Conservation (phyloP, 306 rosid species). For the Casuarina cunninghamiana region DNA sequence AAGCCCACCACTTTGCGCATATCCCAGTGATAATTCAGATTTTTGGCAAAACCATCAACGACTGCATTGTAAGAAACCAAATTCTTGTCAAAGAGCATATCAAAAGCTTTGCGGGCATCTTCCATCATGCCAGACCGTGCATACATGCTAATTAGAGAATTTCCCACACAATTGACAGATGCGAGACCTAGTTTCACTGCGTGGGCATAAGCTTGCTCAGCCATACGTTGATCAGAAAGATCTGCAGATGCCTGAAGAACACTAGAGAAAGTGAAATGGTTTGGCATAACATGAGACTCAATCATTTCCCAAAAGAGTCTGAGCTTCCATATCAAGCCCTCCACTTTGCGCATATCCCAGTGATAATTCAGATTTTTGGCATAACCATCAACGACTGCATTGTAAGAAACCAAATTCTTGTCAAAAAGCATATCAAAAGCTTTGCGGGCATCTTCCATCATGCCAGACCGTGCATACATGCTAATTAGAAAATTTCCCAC, state of each 20-base stretch:
- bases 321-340: too few relatives aligned
- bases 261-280: too few relatives aligned
- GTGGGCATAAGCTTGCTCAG: too few relatives aligned
- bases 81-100: slow-evolving; percentile 36
- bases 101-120: slow-evolving; percentile 25
- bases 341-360: too few relatives aligned
- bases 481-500: slow-evolving; percentile 57
- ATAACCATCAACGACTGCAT: slow-evolving; percentile 27
- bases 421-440: slow-evolving; percentile 52
- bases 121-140: slow-evolving; percentile 49
- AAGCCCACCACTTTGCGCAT: slow-evolving; percentile 37
- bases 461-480: slow-evolving; percentile 62
- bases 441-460: slow-evolving; percentile 51
- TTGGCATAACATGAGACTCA: too few relatives aligned
- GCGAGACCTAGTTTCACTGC: too few relatives aligned
- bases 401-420: slow-evolving; percentile 45
- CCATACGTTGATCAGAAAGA: too few relatives aligned
- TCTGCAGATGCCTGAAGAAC: too few relatives aligned
- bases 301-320: too few relatives aligned
- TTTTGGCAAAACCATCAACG: slow-evolving; percentile 54
- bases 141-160: slow-evolving; percentile 58
- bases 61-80: slow-evolving; percentile 56
- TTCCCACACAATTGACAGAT: too few relatives aligned
- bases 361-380: too few relatives aligned
- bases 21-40: slow-evolving; percentile 40